Conservation (phyloP, 1,139 yeast species). For the Suhomyces coccinellae region DNA sequence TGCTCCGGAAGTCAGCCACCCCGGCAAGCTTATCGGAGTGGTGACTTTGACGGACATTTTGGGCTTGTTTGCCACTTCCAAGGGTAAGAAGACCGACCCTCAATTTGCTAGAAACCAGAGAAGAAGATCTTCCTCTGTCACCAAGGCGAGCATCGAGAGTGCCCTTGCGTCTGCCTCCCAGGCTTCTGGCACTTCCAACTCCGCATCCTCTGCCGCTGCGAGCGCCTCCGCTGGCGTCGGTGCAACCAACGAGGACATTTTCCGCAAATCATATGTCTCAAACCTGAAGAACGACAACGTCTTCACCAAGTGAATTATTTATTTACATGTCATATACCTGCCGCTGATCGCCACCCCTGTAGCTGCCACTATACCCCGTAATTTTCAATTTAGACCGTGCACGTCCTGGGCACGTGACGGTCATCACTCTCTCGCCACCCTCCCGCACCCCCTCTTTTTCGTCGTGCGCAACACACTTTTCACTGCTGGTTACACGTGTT, state of each 20-base stretch:
- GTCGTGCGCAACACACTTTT: not conserved
- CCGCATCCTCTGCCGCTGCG: slow-evolving; percentile 7
- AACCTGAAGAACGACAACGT: slow-evolving; percentile 10
- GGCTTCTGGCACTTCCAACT: not conserved
- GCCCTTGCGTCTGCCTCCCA: slow-evolving; percentile 8
- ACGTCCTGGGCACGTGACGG: not conserved
- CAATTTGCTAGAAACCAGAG: slow-evolving; percentile 83
- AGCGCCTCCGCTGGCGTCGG: slow-evolving; percentile 7
- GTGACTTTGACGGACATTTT: slow-evolving; percentile 87
- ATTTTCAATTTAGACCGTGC: not conserved
- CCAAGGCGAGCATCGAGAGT: slow-evolving; percentile 39
- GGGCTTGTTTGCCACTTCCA: slow-evolving; percentile 72
- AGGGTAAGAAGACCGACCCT: slow-evolving; percentile 72
- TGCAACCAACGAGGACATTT: slow-evolving; percentile 18
- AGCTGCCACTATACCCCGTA: slow-evolving; percentile 2
- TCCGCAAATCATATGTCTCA: slow-evolving; percentile 20
- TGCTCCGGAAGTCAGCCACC: slow-evolving; percentile 29
- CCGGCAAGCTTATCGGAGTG: slow-evolving; percentile 85
- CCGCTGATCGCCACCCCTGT: not conserved
- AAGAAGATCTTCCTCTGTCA: slow-evolving; percentile 59
- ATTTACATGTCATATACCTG: not conserved
- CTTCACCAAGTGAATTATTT: slow-evolving; percentile 7
- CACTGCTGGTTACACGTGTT: slow-evolving; percentile 11
- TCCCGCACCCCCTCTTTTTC: not conserved
- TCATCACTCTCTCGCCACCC: not conserved